A percentile compares a stretch with the other conserved stretches of the same genome.
Evolutionary conservation across 1,139 yeast species (phyloP).

Genomic region (Blastobotrys serpentis): DNA sequence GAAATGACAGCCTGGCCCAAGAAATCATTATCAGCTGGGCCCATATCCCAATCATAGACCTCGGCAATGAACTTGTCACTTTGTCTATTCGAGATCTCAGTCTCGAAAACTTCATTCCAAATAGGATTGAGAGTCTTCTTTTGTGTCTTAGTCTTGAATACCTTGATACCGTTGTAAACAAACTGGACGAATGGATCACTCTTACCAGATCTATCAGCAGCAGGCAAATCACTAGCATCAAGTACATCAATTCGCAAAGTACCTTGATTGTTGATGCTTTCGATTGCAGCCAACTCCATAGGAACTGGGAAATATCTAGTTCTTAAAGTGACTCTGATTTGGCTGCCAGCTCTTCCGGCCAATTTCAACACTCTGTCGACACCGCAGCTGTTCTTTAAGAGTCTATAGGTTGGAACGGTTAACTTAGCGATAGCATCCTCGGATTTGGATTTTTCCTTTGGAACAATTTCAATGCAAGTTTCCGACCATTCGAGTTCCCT

Average conservation of each 20-base stretch:
- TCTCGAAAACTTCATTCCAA: constrained; percentile 69
- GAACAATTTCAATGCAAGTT: constrained; percentile 59
- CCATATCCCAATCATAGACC: constrained; percentile 89
- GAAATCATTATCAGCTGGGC: constrained; percentile 77
- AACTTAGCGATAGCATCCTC: constrained; percentile 61
- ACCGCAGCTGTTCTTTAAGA: constrained; percentile 64
- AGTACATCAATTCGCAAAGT: constrained; percentile 59
- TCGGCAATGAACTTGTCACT: constrained; percentile 58
- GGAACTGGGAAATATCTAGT: constrained; percentile 77
- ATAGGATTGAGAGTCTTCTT: constrained; percentile 86
- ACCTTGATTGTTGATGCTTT: constrained; percentile 77
- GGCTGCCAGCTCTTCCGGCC: constrained; percentile 41
- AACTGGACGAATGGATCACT: constrained; percentile 87
- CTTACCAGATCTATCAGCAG: constrained; percentile 87
- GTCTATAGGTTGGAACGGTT: constrained; percentile 63
- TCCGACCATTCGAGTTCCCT: constrained; percentile 76
- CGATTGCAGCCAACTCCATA: constrained; percentile 65
- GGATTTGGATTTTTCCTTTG: constrained; percentile 48
- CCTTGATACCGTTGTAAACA: constrained; percentile 59
- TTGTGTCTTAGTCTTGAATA: constrained; percentile 71
- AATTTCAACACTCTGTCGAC: constrained; percentile 58
- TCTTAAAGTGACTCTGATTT: constrained; percentile 55
- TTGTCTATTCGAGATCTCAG: constrained; percentile 57
- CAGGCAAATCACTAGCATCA: constrained; percentile 66
- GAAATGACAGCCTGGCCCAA: constrained; percentile 67